Base-by-base conservation (phyloP, 768 basidiomycete species). In the Boletus rubescentipes region DNA sequence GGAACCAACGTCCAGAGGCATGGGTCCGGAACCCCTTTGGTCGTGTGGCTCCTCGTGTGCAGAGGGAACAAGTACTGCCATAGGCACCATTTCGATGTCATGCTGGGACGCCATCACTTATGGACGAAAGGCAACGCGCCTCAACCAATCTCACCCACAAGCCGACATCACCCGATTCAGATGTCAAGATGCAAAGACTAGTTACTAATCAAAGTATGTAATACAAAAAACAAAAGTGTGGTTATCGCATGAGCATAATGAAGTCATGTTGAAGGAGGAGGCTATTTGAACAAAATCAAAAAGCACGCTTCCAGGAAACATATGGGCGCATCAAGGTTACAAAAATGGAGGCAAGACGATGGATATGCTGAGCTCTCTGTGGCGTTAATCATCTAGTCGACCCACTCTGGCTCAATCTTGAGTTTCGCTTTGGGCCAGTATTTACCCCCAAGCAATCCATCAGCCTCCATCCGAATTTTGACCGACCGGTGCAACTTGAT, bases 401-500 rank as follows among this genome's bases (percentile, higher is more conserved):
- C 66, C 76, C 76, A 80, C 23, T 60, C 56, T 0, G 75, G 74
- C 39, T 73, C 59, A 16, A 72, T 63, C 47, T 61, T 64, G 50
- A 76, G 66, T 46, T 69, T 69, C 4, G 78, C 74, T 40, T 62
- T 71, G 7, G 80, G 80, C 47, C 53, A 61, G 54, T 82, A 82
- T 47, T 66, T 68, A 1, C 67, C 66, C 1, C 18, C 63, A 7
- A 18, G n/a, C 37, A 70, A 48, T 1, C 70, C 68, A 26, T 72
- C 62, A 1, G 83, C 79, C 26, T 83, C 79, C 75, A 84, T 75
- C 51, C 85, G 74, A 55, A 77, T 59, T 57, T 71, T 69, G 50
- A 83, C 82, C 23, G 75, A 67, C 10, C 80, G 65, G 51, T 83
- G 82, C 1, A 82, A 40, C 55, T 79, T 81, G 42, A 77, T 52